Percentiles rank a stretch among this genome's conserved stretches.
These are phyloP conservation scores for Poa annua DNA, from an alignment of 176 grass and related monocot genomes.

Conservation along the genomic window DNA sequence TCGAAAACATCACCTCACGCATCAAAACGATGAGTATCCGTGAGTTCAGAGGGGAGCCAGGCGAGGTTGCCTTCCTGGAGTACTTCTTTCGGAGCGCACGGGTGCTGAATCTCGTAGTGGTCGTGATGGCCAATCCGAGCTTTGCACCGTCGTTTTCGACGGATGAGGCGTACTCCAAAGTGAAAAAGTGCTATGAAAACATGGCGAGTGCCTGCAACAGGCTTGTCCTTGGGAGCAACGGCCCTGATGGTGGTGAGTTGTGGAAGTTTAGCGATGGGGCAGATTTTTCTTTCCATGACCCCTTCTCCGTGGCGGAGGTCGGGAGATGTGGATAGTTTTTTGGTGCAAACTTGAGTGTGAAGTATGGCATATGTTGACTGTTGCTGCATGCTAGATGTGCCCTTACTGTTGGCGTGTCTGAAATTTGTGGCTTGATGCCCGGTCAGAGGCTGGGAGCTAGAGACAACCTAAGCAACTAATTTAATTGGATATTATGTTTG, in stretches of 20 bases:
- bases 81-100: background rate
- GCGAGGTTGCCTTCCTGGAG: background rate
- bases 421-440: too few relatives aligned
- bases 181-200: background rate
- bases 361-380: background rate
- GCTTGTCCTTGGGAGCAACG: background rate
- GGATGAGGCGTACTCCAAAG: background rate
- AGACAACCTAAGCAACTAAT: too few relatives aligned
- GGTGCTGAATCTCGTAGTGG: background rate
- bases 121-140: background rate
- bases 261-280: background rate
- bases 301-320: background rate
- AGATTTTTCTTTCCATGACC: background rate
- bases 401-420: too few relatives aligned
- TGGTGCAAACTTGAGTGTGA: background rate
- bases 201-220: background rate
- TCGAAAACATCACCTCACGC: background rate
- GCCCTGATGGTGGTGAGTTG: background rate
- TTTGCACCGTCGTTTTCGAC: background rate
- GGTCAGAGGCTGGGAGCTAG: too few relatives aligned
- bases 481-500: too few relatives aligned
- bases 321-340: background rate
- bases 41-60: slow-evolving; percentile 8
- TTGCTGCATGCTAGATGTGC: too few relatives aligned
- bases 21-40: background rate